Evolutionary conservation across 73 alveolate species (phyloP).

Genomic region (Symbiodinium pilosum): DNA sequence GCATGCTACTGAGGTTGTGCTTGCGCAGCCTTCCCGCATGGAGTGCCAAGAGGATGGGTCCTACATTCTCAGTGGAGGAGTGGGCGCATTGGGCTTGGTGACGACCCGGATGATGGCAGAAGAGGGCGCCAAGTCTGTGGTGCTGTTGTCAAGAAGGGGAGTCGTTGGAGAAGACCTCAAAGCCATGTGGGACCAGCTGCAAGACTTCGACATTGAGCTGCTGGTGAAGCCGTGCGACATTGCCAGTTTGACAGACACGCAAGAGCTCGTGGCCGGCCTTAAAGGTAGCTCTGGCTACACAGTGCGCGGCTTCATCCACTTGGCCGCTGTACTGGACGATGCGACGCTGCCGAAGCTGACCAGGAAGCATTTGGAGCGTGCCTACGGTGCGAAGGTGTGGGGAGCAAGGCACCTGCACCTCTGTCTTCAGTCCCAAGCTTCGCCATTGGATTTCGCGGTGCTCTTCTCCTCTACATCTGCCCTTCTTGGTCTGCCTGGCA

Average conservation of each 20-base stretch:
- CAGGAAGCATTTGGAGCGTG: constrained; percentile 70
- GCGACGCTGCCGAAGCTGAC: constrained; percentile 93
- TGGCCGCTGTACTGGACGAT: constrained; percentile 93
- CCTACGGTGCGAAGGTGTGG: constrained; percentile 91
- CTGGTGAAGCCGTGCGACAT: constrained; percentile 79
- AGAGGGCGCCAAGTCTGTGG: constrained; percentile 94
- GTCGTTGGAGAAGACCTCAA: constrained; percentile 51
- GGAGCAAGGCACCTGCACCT: constrained; percentile 85
- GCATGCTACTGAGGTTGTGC: constrained; percentile 57
- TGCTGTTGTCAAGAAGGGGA: constrained; percentile 77
- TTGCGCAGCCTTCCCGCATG: constrained; percentile 79
- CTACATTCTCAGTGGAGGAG: constrained; percentile 91
- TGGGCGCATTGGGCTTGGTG: constrained; percentile 93
- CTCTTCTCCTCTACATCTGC: constrained; percentile 94
- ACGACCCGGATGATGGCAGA: constrained; percentile 83
- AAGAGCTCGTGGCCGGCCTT: constrained; percentile 23
- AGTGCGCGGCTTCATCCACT: constrained; percentile 58
- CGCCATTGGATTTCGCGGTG: constrained; percentile 28
- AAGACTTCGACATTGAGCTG: constrained; percentile 58
- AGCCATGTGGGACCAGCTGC: neutral
- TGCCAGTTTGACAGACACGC: constrained; percentile 77
- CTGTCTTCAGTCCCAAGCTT: constrained; percentile 17
- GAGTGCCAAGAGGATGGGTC: constrained; percentile 46
- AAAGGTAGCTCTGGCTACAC: neutral
- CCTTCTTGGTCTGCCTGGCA: constrained; percentile 40